Evolutionary conservation across 805 yeast species (phyloP).

Genomic region (Wickerhamomyces queroliae): DNA sequence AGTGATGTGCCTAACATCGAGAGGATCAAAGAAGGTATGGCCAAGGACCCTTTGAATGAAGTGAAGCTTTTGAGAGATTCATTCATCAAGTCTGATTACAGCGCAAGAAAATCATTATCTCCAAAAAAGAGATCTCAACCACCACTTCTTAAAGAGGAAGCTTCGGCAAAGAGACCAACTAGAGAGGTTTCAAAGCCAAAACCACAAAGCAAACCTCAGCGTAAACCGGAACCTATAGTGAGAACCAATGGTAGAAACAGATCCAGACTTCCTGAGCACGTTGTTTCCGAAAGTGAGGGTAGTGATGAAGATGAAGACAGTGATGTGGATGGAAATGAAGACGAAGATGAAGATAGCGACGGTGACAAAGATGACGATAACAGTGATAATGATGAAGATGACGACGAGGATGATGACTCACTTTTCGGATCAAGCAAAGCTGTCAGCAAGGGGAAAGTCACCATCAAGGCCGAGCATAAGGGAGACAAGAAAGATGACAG

Average conservation of each 20-base stretch:
- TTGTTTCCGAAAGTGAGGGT: neutral
- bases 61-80: conserved; percentile 20
- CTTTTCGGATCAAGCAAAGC: neutral
- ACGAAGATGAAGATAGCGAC: conserved; percentile 7
- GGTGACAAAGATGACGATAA: conserved; percentile 7
- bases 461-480: no score
- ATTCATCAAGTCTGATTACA: conserved; percentile 8
- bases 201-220: neutral
- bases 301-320: conserved; percentile 3
- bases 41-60: conserved; percentile 20
- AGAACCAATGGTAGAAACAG: neutral
- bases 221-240: neutral
- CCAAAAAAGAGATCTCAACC: conserved; percentile 11
- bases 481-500: conserved; percentile 1
- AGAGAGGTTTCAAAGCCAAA: no score
- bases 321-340: conserved; percentile 14
- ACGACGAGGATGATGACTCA: neutral
- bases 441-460: no score
- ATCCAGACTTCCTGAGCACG: neutral
- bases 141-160: no score
- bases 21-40: conserved; percentile 13
- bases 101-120: neutral
- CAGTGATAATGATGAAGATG: conserved; percentile 12
- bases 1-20: conserved; percentile 18
- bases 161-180: no score